Percentiles rank a stretch among this genome's conserved stretches.
phyloP scores from a whole-genome alignment of 495 filamentous ascomycete genomes.

The Xylaria acuta region DNA sequence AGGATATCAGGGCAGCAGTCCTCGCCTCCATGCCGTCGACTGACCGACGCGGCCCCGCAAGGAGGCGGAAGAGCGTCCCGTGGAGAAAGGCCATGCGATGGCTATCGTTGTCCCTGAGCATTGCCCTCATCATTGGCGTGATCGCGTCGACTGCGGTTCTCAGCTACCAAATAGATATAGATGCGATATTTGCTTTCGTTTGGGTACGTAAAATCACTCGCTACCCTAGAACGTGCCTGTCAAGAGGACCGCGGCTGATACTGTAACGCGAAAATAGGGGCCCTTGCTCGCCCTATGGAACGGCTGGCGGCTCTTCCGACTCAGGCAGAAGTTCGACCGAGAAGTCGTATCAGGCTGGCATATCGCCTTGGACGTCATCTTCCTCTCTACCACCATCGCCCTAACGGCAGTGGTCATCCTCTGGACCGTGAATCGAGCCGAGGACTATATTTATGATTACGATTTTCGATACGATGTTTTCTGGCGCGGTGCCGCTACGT shows the following conservation, averaged over 20 bases:
- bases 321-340: slow-evolving; percentile 8
- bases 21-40: background rate
- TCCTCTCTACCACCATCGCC: background rate
- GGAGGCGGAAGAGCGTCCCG: background rate
- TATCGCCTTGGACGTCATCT: background rate
- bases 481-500: background rate
- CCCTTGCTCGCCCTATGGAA: slow-evolving; percentile 14
- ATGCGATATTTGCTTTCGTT: slow-evolving; percentile 1
- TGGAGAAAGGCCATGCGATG: slow-evolving; percentile 1
- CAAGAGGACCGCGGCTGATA: background rate
- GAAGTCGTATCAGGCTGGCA: slow-evolving; percentile 18
- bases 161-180: background rate
- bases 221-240: background rate
- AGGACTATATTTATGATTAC: background rate
- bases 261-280: background rate
- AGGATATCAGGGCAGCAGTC: slow-evolving; percentile 14
- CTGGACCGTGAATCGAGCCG: background rate
- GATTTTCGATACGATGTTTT: background rate
- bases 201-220: background rate
- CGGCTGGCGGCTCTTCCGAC: slow-evolving; percentile 12
- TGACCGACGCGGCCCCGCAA: background rate
- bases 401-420: background rate
- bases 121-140: slow-evolving; percentile 3
- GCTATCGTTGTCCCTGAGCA: background rate
- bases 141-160: background rate